These are phyloP conservation scores for Colletotrichum incanum DNA, from an alignment of 2,329 filamentous ascomycete species.

Conservation along the genomic window DNA sequence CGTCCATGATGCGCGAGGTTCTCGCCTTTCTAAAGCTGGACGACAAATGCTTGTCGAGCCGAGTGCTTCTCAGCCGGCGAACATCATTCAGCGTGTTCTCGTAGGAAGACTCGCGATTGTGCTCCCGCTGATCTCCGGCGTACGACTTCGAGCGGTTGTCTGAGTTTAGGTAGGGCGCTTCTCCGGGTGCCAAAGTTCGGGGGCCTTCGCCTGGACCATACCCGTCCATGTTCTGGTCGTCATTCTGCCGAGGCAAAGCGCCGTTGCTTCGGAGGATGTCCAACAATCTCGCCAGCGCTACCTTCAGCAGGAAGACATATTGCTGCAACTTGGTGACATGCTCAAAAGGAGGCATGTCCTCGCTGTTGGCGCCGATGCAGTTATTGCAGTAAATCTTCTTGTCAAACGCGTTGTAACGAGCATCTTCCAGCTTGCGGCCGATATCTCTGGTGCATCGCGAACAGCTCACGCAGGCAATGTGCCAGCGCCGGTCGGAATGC, in stretches of 20 bases:
- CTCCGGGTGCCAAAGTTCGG: slow-evolving; percentile 36
- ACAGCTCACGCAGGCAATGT: slow-evolving; percentile 86
- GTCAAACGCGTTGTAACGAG: slow-evolving; percentile 78
- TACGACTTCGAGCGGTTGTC: slow-evolving; percentile 84
- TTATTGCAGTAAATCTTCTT: slow-evolving; percentile 79
- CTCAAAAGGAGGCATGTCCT: slow-evolving; percentile 71
- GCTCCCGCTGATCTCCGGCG: slow-evolving; percentile 73
- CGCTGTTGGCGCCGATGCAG: slow-evolving; percentile 73
- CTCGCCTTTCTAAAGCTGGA: slow-evolving; percentile 93
- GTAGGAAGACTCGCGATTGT: slow-evolving; percentile 82
- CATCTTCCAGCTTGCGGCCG: slow-evolving; percentile 77
- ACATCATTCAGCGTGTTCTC: slow-evolving; percentile 98
- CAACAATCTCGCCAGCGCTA: slow-evolving; percentile 90
- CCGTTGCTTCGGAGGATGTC: slow-evolving; percentile 89
- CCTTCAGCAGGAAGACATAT: slow-evolving; percentile 92
- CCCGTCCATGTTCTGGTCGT: slow-evolving; percentile 78
- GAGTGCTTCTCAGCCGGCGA: slow-evolving; percentile 89
- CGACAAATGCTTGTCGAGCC: slow-evolving; percentile 94
- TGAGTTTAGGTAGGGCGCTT: slow-evolving; percentile 67
- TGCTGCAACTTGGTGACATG: slow-evolving; percentile 90
- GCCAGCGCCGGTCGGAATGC: slow-evolving; percentile 84
- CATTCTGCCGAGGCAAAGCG: slow-evolving; percentile 81
- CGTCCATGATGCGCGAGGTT: slow-evolving; percentile 93
- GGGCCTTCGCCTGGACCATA: slow-evolving; percentile 78
- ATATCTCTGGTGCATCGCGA: slow-evolving; percentile 76